Evolutionary conservation across 2,329 filamentous ascomycete species (phyloP), one percentile per base, ranked within the genome.

Genomic region (Lachnellula hyalina): DNA sequence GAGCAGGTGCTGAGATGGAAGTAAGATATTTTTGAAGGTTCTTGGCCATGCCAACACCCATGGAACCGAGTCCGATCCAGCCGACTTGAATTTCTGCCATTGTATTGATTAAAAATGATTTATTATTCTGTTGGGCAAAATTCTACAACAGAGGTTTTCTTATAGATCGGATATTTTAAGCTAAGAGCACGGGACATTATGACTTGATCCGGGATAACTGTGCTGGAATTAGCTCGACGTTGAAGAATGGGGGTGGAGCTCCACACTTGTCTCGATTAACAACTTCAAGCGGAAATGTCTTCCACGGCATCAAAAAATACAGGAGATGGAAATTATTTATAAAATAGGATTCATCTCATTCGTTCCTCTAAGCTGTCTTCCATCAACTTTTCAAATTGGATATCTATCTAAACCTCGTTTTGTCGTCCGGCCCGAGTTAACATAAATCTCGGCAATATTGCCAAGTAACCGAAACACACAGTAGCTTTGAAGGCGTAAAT

Each of bases 61-160:
- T 67, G 2, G 61, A 63, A 4, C 63, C 63, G 2, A 67, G 52
- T 2, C 63, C 65, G 28, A 85, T 48, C 53, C 49, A 54, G 36
- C 52, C 52, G 32, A 54, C 52, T 34, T 50, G 52, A 38, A 32
- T 21, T 41, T 54, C 47, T 50, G 47, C 40, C 52, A 54, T 54
- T 49, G 7, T 38, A 7, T 17, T 40, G 17, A 40, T 15, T 40
- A 15, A 17, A 40, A 9, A 40, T 4, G 15, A n/a, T 8, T 40
- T 15, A 40, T 40, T 40, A 40, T 40, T 40, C n/a, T 40, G 14
- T 40, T 17, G 17, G 15, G 36, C 14, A 40, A 17, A 40, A 17
- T 9, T 17, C 15, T 17, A 17, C 36, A 9, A 4, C 15, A 9
- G 15, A 40, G 17, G 36, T 17, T n/a, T 17, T 40, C n/a, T n/a